Conservation (phyloP, 768 basidiomycete species). For the Tulasnella sp. region DNA sequence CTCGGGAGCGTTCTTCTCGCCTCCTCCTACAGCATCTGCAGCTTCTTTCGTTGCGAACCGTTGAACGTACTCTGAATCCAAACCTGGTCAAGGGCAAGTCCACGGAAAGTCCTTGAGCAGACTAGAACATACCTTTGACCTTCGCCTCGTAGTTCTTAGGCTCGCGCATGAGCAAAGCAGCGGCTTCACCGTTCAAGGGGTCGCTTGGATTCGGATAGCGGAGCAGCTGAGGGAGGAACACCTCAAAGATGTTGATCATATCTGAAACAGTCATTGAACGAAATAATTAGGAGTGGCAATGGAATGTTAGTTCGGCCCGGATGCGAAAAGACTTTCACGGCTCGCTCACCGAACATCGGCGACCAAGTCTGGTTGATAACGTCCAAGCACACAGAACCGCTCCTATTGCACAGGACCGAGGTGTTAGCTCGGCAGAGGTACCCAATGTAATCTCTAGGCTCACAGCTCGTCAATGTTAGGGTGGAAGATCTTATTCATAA, state of each 20-base stretch:
- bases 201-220: constrained; percentile 99
- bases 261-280: constrained; percentile 53
- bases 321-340: not conserved
- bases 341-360: constrained; percentile 91
- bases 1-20: constrained; percentile 60
- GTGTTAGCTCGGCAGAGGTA: constrained; percentile 31
- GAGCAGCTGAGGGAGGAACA: constrained; percentile 94
- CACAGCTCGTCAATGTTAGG: constrained; percentile 99
- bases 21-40: constrained; percentile 69
- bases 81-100: not conserved
- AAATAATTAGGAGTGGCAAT: not conserved
- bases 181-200: constrained; percentile 97
- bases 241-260: constrained; percentile 99
- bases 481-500: constrained; percentile 99
- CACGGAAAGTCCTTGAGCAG: not conserved
- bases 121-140: constrained; percentile 71
- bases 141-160: constrained; percentile 94
- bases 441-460: constrained; percentile 43
- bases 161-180: constrained; percentile 95
- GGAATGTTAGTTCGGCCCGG: not conserved
- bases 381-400: constrained; percentile 97
- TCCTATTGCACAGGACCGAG: constrained; percentile 53
- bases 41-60: constrained; percentile 91
- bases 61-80: constrained; percentile 85
- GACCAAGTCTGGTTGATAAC: constrained; percentile 99